Conservation (phyloP, 257 asterid species). For the Solanum corneliomulleri region DNA sequence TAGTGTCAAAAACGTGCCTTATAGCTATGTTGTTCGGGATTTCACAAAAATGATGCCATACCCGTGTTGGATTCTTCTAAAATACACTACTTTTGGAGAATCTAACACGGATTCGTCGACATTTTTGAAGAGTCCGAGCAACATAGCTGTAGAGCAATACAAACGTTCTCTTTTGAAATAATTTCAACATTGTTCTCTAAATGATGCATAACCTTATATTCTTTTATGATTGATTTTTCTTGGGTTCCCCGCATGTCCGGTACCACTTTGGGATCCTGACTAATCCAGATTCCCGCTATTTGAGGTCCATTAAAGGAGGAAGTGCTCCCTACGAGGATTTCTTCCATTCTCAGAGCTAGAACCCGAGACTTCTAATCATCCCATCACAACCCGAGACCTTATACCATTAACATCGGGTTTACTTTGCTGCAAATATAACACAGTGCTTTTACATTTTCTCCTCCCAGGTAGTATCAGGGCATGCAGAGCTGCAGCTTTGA, state of each 20-base stretch:
- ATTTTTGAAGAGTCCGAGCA: not conserved
- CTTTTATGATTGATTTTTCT: too few relatives aligned
- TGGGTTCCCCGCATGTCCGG: not conserved
- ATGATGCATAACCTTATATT: too few relatives aligned
- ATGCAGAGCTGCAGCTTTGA: slow-evolving; percentile 73
- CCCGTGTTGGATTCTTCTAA: not conserved
- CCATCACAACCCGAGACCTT: not conserved
- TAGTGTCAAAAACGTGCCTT: not conserved
- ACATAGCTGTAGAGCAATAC: not conserved
- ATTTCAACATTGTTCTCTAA: not conserved
- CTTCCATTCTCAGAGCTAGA: not conserved
- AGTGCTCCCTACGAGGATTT: accelerated
- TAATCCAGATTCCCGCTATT: not conserved
- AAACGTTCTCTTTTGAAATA: not conserved
- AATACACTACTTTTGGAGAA: not conserved
- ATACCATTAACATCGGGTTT: not conserved
- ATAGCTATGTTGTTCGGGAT: not conserved
- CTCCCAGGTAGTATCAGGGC: slow-evolving; percentile 63
- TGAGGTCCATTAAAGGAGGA: not conserved
- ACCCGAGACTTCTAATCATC: not conserved
- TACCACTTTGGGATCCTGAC: not conserved
- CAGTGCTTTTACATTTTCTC: not conserved
- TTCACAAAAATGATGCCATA: not conserved
- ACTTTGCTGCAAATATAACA: not conserved
- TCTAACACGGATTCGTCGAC: not conserved